These are phyloP conservation scores for Dendrobium huoshanense DNA, from an alignment of 106 monocot species.

Conservation along the genomic window DNA sequence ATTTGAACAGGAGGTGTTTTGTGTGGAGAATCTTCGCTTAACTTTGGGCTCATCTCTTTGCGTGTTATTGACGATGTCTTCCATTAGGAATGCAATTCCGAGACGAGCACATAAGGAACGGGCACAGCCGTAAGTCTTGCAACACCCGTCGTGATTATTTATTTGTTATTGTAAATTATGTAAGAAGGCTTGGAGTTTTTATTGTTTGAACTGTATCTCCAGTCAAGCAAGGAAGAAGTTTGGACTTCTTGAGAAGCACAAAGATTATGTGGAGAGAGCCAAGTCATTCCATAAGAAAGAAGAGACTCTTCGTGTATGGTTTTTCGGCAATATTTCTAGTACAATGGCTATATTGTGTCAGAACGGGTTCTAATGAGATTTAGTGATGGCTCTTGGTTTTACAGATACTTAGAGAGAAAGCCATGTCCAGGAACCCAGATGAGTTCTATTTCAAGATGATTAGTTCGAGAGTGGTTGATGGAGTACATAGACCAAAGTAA, in stretches of 20 bases:
- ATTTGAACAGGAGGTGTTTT: background rate
- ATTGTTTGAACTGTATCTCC: conserved; percentile 1
- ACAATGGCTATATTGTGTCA: background rate
- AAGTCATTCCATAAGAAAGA: conserved; percentile 70
- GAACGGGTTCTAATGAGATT: background rate
- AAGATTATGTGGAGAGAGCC: conserved; percentile 85
- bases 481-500: conserved; percentile 70
- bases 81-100: conserved; percentile 68
- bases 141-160: background rate
- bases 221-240: conserved; percentile 75
- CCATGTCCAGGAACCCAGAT: conserved; percentile 78
- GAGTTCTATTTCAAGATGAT: conserved; percentile 98
- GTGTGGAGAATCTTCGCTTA: background rate
- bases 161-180: background rate
- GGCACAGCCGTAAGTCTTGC: conserved; percentile 71
- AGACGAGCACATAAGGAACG: conserved; percentile 92
- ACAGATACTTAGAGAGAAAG: conserved; percentile 85
- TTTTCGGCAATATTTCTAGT: background rate
- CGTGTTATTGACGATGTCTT: conserved; percentile 52
- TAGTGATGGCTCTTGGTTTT: background rate
- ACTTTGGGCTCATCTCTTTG: background rate
- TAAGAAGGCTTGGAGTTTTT: background rate
- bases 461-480: conserved; percentile 55
- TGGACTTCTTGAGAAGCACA: conserved; percentile 96
- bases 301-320: conserved; percentile 52